A percentile compares a stretch with the other conserved stretches of the same genome.
phyloP scores from a whole-genome alignment of 257 asterid species.

The Paraleonurus japonicus region DNA sequence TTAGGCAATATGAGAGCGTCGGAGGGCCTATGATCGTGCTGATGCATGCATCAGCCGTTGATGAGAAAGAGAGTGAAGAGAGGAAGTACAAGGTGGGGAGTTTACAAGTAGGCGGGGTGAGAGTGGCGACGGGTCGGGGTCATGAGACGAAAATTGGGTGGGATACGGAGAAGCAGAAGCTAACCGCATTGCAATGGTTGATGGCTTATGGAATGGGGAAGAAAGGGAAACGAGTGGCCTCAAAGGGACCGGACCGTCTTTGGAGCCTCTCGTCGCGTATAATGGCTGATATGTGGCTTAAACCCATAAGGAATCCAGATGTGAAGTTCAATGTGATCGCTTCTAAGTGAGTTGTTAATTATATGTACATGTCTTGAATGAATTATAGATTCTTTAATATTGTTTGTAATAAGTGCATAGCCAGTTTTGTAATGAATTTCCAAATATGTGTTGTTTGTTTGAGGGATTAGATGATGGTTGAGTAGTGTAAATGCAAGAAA shows the following conservation, averaged over 20 bases:
- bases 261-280: slow-evolving; percentile 86
- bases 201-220: slow-evolving; percentile 69
- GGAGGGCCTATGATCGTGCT: slow-evolving; percentile 83
- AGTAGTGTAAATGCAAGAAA: too few species aligned
- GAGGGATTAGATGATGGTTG: neutral
- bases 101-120: slow-evolving; percentile 70
- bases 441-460: neutral
- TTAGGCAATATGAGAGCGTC: slow-evolving; percentile 83
- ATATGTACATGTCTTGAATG: neutral
- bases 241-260: slow-evolving; percentile 50
- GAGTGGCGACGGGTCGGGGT: slow-evolving; percentile 43
- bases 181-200: slow-evolving; percentile 87
- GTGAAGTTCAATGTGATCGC: slow-evolving; percentile 49
- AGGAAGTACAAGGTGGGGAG: slow-evolving; percentile 52
- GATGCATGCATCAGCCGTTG: slow-evolving; percentile 41
- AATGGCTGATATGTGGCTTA: slow-evolving; percentile 98
- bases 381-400: neutral
- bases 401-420: neutral
- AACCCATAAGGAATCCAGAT: slow-evolving; percentile 83
- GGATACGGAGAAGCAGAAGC: slow-evolving; percentile 81
- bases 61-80: slow-evolving; percentile 51
- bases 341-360: neutral
- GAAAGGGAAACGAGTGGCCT: slow-evolving; percentile 44
- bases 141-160: slow-evolving; percentile 40
- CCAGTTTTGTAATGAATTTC: neutral